Evolutionary conservation across 2,329 filamentous ascomycete species (phyloP).

Genomic region (Orbilia brochopaga): DNA sequence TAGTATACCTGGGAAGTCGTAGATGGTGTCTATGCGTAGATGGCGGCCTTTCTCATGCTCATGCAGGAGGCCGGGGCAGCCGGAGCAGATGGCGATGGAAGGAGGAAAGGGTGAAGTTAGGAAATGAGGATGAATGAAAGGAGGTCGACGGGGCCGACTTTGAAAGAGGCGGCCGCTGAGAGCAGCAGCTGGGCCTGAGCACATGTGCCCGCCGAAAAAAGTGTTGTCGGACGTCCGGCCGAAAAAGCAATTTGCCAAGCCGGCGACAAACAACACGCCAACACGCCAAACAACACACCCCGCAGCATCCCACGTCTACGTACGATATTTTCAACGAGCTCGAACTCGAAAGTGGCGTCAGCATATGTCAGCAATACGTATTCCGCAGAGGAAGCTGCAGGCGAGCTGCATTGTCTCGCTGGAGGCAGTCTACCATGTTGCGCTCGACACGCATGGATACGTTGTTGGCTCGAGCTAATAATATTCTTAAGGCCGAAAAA

Average conservation of each 20-base stretch:
- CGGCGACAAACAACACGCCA: slow-evolving; percentile 1
- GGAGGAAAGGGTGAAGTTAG: slow-evolving; percentile 3
- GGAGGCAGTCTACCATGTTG: too few relatives aligned
- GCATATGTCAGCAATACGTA: too few relatives aligned
- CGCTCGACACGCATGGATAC: too few relatives aligned
- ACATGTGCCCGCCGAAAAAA: slow-evolving; percentile 27
- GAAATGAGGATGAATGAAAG: slow-evolving; percentile 8
- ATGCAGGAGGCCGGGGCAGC: not conserved
- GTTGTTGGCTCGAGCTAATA: too few relatives aligned
- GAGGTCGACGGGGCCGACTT: slow-evolving; percentile 15
- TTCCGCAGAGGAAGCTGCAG: too few relatives aligned
- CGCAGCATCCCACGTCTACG: not conserved
- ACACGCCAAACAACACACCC: not conserved
- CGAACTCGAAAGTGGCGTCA: too few relatives aligned
- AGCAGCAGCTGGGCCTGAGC: not conserved
- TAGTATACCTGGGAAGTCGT: not conserved
- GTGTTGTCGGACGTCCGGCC: not conserved
- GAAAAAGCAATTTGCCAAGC: not conserved
- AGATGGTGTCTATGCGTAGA: not conserved
- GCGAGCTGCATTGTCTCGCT: too few relatives aligned
- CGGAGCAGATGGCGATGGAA: slow-evolving; percentile 6
- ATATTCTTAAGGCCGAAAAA: too few relatives aligned
- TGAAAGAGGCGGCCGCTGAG: slow-evolving; percentile 14
- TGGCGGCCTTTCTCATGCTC: not conserved
- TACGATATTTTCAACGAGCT: too few relatives aligned